Percentiles rank a stretch among this genome's conserved stretches.
Evolutionary conservation across 2,329 filamentous ascomycete genomes (phyloP).

Genomic region (Ophiostoma montium): DNA sequence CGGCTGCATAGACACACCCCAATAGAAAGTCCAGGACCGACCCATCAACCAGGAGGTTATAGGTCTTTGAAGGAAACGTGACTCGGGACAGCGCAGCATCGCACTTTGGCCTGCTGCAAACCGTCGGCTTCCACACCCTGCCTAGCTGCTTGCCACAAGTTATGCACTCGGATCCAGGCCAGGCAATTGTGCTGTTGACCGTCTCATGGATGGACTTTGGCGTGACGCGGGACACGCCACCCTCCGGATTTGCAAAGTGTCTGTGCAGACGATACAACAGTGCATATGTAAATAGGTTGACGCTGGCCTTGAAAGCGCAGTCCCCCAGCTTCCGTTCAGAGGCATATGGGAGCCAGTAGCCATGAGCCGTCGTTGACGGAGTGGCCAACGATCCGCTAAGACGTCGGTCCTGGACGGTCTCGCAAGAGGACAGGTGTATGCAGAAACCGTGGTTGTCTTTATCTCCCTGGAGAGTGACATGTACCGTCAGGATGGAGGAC

Average conservation of each 20-base stretch:
- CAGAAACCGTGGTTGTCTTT: conserved; percentile 12
- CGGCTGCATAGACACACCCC: conserved; percentile 12
- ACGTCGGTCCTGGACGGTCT: conserved; percentile 1
- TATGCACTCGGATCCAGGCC: conserved; percentile 12
- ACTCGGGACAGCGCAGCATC: conserved; percentile 4
- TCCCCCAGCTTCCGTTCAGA: neutral
- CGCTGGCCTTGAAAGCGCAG: conserved; percentile 11
- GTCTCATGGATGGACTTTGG: conserved; percentile 8
- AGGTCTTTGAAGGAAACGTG: conserved; percentile 12
- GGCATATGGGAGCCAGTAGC: conserved; percentile 3
- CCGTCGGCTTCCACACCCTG: conserved; percentile 12
- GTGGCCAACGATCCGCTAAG: conserved; percentile 5
- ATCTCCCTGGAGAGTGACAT: conserved; percentile 8
- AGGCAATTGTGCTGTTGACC: conserved; percentile 8
- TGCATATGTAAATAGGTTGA: conserved; percentile 14
- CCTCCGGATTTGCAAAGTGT: conserved; percentile 1
- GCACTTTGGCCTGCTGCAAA: conserved; percentile 11
- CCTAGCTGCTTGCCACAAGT: conserved; percentile 8
- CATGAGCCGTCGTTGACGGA: neutral
- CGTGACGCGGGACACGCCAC: neutral
- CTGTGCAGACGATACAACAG: conserved; percentile 12
- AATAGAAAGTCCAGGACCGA: conserved; percentile 15
- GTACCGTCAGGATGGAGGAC: conserved; percentile 13
- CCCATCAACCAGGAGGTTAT: conserved; percentile 13
- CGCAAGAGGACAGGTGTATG: conserved; percentile 13